Base-by-base conservation (phyloP, 371 early-diverging fungal species). In the Rhizopus microsporus region DNA sequence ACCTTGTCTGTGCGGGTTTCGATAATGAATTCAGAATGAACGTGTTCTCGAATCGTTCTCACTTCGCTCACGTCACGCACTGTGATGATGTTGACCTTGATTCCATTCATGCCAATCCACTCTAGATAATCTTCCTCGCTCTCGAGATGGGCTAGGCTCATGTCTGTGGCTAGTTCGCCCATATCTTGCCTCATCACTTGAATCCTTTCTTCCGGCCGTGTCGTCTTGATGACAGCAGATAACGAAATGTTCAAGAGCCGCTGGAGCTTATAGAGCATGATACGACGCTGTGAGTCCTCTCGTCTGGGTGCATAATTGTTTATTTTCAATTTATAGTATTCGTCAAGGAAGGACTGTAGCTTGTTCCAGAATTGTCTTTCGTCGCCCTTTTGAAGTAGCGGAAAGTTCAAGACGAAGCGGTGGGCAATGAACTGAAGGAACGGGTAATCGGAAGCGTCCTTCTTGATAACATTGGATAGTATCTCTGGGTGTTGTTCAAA, bases 1-100 rank as follows among this genome's bases (percentile, higher is more conserved):
- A 32, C 23, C 4, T 50, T 23, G 37, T 45, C 40, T 50, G 49
- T 32, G 13, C 43, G 30, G 8, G 74, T 68, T 31, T 69, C 43
- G 42, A 78, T 51, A 17, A 78, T 60, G 44, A 78, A 78, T 37
- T 75, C 76, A 2, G 69, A 62, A 31, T 74, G 79, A 6, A 59
- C 12, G 15, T 62, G 59, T 37, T 68, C 63, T 16, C 65, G 55
- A 8, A 72, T 51, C 1, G 65, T 65, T 17, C 69, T 48, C 23
- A 57, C 60, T 53, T 72, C 67, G n/a, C 48, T 49, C 7, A 56
- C 44, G 7, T 68, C 66, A 17, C 72, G 37, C 6, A 67, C 62
- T 17, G 63, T 63, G 3, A 68, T 44, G 0, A 67, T 53, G 30
- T 68, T 68, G 6, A 67, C 17, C 8, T 59, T 38, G 15, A 67